Evolutionary conservation across 2,329 filamentous ascomycete species (phyloP), one percentile per base, ranked within the genome.

Genomic region (Colletotrichum nymphaeae): DNA sequence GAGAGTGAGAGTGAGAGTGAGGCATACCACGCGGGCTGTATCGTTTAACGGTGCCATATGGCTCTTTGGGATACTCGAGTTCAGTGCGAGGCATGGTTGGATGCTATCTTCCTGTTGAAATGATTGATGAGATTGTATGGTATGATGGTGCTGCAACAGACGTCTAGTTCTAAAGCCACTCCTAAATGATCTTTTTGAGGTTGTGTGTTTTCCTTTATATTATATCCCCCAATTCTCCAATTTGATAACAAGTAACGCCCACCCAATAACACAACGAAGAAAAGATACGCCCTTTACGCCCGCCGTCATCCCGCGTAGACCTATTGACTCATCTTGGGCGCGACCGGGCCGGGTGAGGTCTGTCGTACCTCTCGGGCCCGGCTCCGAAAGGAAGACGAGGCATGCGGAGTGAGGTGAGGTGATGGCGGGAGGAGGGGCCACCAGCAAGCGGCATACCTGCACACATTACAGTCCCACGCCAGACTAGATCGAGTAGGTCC

Each of bases 31-130:
- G 86, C 74, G 89, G 85, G 77, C 89, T 89, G 77, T 92, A 89
- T 30, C 93, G 88, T 76, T 93, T 93, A 75, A 94, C 88, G 30
- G 89, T 93, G 82, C 91, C 93, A 77, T 86, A 86, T 32, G 87
- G 83, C 77, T 88, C 86, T 78, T 91, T 93, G 59, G 92, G 91
- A 76, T 94, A 94, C 75, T 89, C 85, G 16, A 91, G 84, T 14
- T 83, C 80, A 37, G 79, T 75, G 19, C 81, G 81, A 70, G 85
- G 82, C 86, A 88, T 88, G 75, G 7, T 67, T 67, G 30, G 12
- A 11, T 12, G 2, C 6, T 42, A 3, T 42, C 0, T 35, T 12
- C 32, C 3, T 35, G 11, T n/a, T 22, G 2, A 49, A 7, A 65
- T 22, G 4, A 7, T 3, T 37, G 56, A 32, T 3, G 6, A 7